Evolutionary conservation across 148 eudicot species (phyloP), one percentile per base, ranked within the genome.

Genomic region (Rhododendron vialii): DNA sequence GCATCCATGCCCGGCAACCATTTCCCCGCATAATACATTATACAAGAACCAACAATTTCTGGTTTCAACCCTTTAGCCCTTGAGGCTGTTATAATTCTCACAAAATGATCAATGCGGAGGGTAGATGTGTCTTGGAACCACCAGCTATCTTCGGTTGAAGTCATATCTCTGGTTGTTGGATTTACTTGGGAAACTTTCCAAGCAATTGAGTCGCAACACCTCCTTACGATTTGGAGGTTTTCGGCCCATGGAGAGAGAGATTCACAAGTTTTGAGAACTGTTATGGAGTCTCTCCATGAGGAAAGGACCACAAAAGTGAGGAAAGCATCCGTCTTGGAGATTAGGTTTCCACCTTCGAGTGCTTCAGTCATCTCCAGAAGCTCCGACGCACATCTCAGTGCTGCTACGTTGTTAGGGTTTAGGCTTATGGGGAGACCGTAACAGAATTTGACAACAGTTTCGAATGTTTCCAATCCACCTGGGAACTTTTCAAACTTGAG

Each of bases 161-260:
- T 78, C 13, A 43, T 38, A 41, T 87, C 90, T 47, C 86, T 86
- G 36, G 71, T 81, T 41, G 85, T 38, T 76, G 85, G 61, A 83
- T 86, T 92, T 71, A 89, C 92, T 83, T 82, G 84, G 67, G 86
- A 90, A 78, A 91, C 92, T 90, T 92, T 95, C 92, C 89, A 84
- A 80, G 95, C 89, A 59, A 93, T 90, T 45, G 95, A 91, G 61
- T 94, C 95, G 26, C 95, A 91, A 81, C 96, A 94, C 88, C 98
- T 94, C 33, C 94, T 51, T 4, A 94, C 93, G 35, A 95, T 92
- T 84, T 94, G 95, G 85, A 94, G 92, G 87, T 93, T 92, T 81
- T 94, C 95, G 4, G 93, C 93, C 98, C 95, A 95, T 15, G 98
- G 95, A 83, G 94, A 93, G 17, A 94, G 90, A 33, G 84, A 85